Base-by-base conservation (phyloP, 495 filamentous ascomycete species). In the Pyrenula aspistea region DNA sequence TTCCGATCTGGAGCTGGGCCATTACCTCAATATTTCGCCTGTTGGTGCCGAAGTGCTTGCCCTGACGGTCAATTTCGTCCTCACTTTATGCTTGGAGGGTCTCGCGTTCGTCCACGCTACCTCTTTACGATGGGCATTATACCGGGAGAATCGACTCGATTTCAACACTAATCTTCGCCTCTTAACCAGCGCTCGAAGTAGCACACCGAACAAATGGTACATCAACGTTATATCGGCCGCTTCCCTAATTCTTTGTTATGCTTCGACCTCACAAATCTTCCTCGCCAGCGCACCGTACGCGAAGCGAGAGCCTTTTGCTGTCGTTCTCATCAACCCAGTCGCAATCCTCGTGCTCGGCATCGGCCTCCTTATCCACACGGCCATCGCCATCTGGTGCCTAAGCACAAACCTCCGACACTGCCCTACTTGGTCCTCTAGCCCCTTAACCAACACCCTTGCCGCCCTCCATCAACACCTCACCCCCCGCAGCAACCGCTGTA, bases 401-500 rank as follows among this genome's bases (percentile, higher is more conserved):
- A 42, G 31, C 4, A 8, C 8, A 15, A 42, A 42, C 15, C 31
- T 8, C 15, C 10, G 24, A 20, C 21, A 23, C 47, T 24, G 23
- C 24, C 24, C 15, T 47, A 57, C 24, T 47, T 49, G 2, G 50
- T 8, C 8, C 31, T 42, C 31, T 15, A 42, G 31, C 65, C n/a
- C 52, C 67, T n/a, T 59, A 65, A 10, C 55, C 55, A 11, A 54
- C 60, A 0, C 48, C 65, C 15, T 62, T 68, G 19, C 57, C 66
- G n/a, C 63, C 57, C 19, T 20, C 56, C 2, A 11, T 55, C 47
- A 8, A 63, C 22, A 57, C 57, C 21, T 51, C 60, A n/a, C 62
- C 54, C 20, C 60, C 51, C 49, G 67, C 60, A 49, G 64, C 62
- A 15, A 64, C 64, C 11, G 67, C 66, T 59, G 60, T 68, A 24